A percentile compares a stretch with the other conserved stretches of the same genome.
phyloP scores from a whole-genome alignment of 495 filamentous ascomycete genomes.

The Neurospora sp. region DNA sequence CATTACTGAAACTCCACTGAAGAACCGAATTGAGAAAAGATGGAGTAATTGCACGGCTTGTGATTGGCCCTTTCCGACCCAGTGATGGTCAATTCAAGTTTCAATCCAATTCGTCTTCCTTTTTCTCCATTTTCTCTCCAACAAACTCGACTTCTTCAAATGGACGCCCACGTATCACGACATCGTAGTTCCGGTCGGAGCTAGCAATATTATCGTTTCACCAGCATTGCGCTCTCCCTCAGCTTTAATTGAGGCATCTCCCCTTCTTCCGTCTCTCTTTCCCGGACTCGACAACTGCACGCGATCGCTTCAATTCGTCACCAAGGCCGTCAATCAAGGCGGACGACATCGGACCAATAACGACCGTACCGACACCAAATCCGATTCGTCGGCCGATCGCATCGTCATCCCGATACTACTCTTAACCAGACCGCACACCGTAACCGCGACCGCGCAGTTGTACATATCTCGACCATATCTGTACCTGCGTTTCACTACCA shows the following conservation, averaged over 20 bases:
- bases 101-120: neutral
- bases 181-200: neutral
- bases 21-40: neutral
- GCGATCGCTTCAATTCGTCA: too few species aligned
- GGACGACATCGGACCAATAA: neutral
- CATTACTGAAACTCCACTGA: neutral
- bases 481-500: neutral
- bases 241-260: neutral
- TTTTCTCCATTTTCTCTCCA: neutral
- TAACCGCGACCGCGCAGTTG: neutral
- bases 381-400: neutral
- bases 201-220: neutral
- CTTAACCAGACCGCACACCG: neutral
- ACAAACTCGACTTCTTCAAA: neutral
- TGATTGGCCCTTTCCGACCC: neutral
- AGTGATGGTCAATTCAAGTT: neutral
- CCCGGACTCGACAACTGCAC: too few species aligned
- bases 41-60: neutral
- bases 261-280: too few species aligned
- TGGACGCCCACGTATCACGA: neutral
- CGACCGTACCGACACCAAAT: neutral
- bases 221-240: neutral
- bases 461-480: neutral
- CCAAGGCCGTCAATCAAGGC: too few species aligned
- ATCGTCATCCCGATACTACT: neutral